These are phyloP conservation scores for Cercospora janseana DNA, from an alignment of 2,329 filamentous ascomycete genomes.

Conservation along the genomic window DNA sequence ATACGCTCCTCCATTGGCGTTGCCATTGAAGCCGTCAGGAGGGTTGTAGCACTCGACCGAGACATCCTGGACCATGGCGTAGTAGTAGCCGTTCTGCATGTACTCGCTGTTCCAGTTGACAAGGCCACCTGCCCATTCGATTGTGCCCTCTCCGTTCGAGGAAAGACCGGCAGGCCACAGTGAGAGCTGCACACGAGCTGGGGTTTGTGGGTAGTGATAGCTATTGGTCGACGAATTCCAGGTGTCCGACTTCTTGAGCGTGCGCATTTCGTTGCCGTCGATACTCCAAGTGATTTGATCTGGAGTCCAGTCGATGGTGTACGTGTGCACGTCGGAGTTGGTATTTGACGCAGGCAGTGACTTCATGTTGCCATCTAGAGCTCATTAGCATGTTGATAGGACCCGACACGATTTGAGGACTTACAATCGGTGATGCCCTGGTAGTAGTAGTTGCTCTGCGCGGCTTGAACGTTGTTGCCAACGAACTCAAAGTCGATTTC, in stretches of 20 bases:
- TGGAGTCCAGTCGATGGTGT: conserved; percentile 89
- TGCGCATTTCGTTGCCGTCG: conserved; percentile 75
- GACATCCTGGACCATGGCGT: conserved; percentile 73
- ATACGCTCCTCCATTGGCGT: conserved; percentile 63
- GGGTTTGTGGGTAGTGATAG: conserved; percentile 88
- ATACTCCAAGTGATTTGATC: conserved; percentile 84
- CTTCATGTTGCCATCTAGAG: conserved; percentile 67
- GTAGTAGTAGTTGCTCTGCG: conserved; percentile 96
- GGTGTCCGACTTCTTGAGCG: conserved; percentile 71
- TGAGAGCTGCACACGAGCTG: conserved; percentile 84
- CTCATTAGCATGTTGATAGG: conserved; percentile 22
- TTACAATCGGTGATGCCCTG: conserved; percentile 89
- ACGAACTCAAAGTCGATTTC: conserved; percentile 98
- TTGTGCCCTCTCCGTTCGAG: conserved; percentile 76
- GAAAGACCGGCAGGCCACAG: conserved; percentile 89
- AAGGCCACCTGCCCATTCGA: conserved; percentile 85
- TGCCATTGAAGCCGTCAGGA: conserved; percentile 64
- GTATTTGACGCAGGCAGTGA: conserved; percentile 71
- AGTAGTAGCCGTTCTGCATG: conserved; percentile 89
- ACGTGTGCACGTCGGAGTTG: conserved; percentile 77
- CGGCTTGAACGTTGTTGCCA: conserved; percentile 70
- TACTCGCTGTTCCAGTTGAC: conserved; percentile 83
- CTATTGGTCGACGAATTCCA: conserved; percentile 81
- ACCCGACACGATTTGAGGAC: conserved; percentile 38
- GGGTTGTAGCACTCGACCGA: conserved; percentile 84